Percentiles rank a stretch among this genome's conserved stretches.
phyloP scores from a whole-genome alignment of 208 protist genomes.

The Acanthamoeba sp. region DNA sequence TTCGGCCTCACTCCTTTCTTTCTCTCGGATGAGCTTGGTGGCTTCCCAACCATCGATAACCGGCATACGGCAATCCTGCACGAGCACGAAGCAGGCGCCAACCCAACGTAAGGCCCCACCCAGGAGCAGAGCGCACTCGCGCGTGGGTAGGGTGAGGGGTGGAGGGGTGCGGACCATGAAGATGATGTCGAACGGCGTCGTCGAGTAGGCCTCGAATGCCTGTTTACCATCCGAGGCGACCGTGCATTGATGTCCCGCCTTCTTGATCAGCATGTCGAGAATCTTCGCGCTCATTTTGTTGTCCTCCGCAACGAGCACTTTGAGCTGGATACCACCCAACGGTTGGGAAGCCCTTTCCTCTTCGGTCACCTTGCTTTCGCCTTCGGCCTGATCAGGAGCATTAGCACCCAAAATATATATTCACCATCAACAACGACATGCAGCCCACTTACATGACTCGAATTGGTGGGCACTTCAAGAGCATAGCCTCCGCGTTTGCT shows the following conservation, averaged over 20 bases:
- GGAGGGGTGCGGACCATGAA: slow-evolving; percentile 21
- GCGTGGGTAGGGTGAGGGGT: background rate
- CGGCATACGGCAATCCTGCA: slow-evolving; percentile 67
- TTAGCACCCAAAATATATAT: background rate
- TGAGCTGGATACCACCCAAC: slow-evolving; percentile 22
- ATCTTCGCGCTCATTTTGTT: slow-evolving; percentile 66
- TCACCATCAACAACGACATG: background rate
- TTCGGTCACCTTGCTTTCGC: slow-evolving; percentile 6
- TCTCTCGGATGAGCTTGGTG: slow-evolving; percentile 39
- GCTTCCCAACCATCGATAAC: slow-evolving; percentile 68
- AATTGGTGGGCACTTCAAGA: slow-evolving; percentile 3
- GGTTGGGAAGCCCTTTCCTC: slow-evolving; percentile 9
- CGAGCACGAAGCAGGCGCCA: too few relatives aligned
- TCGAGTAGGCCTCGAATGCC: slow-evolving; percentile 2
- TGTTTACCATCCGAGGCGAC: slow-evolving; percentile 46
- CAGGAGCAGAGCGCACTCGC: too few relatives aligned
- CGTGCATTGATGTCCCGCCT: slow-evolving; percentile 8
- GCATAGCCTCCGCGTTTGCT: slow-evolving; percentile 35
- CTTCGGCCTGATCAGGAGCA: background rate
- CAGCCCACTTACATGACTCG: background rate
- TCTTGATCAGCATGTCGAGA: slow-evolving; percentile 62
- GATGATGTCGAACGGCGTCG: slow-evolving; percentile 49
- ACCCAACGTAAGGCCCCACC: too few relatives aligned
- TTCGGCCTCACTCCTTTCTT: background rate
- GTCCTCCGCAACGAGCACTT: slow-evolving; percentile 55